phyloP scores from a whole-genome alignment of 306 rosid species.

The Acacia acuminata region DNA sequence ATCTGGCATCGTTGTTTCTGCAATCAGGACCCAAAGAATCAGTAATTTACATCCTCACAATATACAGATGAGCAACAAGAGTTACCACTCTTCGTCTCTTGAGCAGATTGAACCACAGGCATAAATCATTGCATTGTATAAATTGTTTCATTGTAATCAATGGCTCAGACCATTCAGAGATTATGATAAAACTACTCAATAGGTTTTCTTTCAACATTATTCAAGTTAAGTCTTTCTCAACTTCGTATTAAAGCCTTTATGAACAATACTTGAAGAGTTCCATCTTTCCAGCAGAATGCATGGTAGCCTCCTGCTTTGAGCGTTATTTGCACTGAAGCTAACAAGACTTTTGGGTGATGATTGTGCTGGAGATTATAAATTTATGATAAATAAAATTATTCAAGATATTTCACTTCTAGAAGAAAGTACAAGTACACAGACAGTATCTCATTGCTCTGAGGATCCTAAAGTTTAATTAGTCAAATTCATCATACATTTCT shows the following conservation, averaged over 20 bases:
- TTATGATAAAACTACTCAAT: neutral
- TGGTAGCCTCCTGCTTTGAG: neutral
- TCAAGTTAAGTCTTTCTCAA: neutral
- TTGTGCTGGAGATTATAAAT: neutral
- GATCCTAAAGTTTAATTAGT: constrained; percentile 12
- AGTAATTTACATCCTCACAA: neutral
- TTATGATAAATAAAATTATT: neutral
- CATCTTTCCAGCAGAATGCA: neutral
- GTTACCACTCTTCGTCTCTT: neutral
- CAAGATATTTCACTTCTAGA: neutral
- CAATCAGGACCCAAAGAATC: constrained; percentile 38
- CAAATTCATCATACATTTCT: constrained; percentile 14
- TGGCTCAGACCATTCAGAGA: neutral
- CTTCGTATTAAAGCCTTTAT: neutral
- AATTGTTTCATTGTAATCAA: constrained; percentile 9
- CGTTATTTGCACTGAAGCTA: neutral
- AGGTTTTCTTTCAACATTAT: neutral
- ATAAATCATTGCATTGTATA: constrained; percentile 7
- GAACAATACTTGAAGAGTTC: neutral
- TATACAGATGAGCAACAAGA: constrained; percentile 26
- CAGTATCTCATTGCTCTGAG: neutral
- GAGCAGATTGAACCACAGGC: neutral
- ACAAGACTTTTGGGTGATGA: neutral
- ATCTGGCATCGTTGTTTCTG: constrained; percentile 96
- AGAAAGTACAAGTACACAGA: neutral